phyloP scores from a whole-genome alignment of 352 stramenopile species.

The Globisporangium canariense region DNA sequence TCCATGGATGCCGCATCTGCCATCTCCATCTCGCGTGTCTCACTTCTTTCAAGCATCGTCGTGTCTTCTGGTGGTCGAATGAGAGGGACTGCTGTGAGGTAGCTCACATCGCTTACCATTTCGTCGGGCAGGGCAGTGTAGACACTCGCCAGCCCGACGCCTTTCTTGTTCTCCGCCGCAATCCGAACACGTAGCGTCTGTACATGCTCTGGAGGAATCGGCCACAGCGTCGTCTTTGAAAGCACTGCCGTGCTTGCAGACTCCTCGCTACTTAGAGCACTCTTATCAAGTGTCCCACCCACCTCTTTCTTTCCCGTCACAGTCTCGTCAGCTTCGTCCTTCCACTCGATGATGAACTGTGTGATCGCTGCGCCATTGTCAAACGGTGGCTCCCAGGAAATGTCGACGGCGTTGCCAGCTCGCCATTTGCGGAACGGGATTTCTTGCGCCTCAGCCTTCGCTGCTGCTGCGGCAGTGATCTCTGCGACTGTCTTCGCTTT shows the following conservation, averaged over 20 bases:
- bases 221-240: constrained; percentile 65
- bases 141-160: constrained; percentile 49
- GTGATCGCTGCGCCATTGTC: constrained; percentile 62
- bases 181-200: constrained; percentile 51
- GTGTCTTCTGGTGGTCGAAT: constrained; percentile 42
- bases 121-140: constrained; percentile 49
- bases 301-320: constrained; percentile 18
- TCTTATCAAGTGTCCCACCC: background rate
- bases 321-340: constrained; percentile 40
- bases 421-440: constrained; percentile 66
- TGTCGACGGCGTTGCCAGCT: constrained; percentile 65
- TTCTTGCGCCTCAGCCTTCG: constrained; percentile 28
- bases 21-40: constrained; percentile 31
- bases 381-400: constrained; percentile 60
- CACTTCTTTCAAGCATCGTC: constrained; percentile 28
- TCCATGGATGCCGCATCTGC: constrained; percentile 35
- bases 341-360: constrained; percentile 73
- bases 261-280: too few relatives aligned
- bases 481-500: constrained; percentile 33
- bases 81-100: constrained; percentile 41
- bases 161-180: constrained; percentile 60
- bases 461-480: constrained; percentile 42
- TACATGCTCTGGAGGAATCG: constrained; percentile 41
- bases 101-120: constrained; percentile 53
- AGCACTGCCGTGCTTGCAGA: constrained; percentile 4